phyloP scores from a whole-genome alignment of 805 yeast species.

The Candida namnaoensis region DNA sequence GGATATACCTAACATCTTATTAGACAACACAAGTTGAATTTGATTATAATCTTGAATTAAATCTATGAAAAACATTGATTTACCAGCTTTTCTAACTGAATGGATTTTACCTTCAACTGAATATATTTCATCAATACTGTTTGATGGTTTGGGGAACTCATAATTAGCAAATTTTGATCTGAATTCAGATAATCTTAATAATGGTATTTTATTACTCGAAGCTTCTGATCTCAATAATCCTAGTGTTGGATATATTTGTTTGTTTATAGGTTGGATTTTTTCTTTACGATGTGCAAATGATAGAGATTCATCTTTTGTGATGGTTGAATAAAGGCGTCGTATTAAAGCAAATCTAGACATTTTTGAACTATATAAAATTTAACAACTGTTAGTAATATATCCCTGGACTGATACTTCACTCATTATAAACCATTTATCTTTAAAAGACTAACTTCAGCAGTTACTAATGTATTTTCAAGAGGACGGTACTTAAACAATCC shows the following conservation, averaged over 20 bases:
- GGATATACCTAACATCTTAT: slow-evolving; percentile 32
- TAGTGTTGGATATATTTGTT: slow-evolving; percentile 17
- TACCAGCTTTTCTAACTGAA: slow-evolving; percentile 57
- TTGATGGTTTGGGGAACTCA: slow-evolving; percentile 13
- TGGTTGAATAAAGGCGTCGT: slow-evolving; percentile 5
- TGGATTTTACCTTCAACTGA: slow-evolving; percentile 45
- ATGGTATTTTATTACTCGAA: neutral
- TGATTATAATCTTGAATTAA: slow-evolving; percentile 47
- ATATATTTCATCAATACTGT: slow-evolving; percentile 14
- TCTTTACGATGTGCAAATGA: slow-evolving; percentile 15
- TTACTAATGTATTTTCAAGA: slow-evolving; percentile 14
- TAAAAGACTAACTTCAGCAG: neutral
- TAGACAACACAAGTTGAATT: slow-evolving; percentile 57
- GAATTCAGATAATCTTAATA: slow-evolving; percentile 31
- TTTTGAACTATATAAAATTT: neutral
- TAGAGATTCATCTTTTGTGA: slow-evolving; percentile 12
- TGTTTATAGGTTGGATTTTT: slow-evolving; percentile 5
- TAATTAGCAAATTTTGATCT: slow-evolving; percentile 18
- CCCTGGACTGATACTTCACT: too few species aligned
- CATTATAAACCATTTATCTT: neutral
- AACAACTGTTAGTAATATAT: too few species aligned
- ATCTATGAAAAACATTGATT: slow-evolving; percentile 63
- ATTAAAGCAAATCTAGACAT: neutral
- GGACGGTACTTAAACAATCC: slow-evolving; percentile 22
- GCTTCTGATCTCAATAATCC: slow-evolving; percentile 4